Base-by-base conservation (phyloP, 371 early-diverging fungal genomes). In the Mucor piriformis region DNA sequence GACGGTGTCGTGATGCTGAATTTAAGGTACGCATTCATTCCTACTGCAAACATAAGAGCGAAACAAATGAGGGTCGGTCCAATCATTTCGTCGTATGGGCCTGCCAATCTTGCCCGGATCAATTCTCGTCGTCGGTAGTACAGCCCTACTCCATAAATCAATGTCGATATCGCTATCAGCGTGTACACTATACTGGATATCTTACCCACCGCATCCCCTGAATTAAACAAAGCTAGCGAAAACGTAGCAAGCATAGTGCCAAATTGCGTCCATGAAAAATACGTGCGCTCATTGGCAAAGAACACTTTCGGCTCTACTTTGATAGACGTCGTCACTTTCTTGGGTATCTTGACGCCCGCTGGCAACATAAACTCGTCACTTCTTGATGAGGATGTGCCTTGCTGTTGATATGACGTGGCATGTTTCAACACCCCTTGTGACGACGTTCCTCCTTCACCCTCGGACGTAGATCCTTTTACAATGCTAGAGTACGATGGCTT, bases 241-340 rank as follows among this genome's bases (percentile, higher is more conserved):
- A 95, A 78, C 12, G 88, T 90, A 1, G 89, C 87, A 15, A 95
- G 70, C 52, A 92, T 69, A 1, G 88, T 83, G 2, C 90, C 81
- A 73, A 92, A 88, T 66, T 89, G 83, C 69, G 92, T 83, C 93
- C 93, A 92, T 10, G 96, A 90, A 50, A 99, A 82, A 73, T 99
- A 99, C 2, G 99, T 99, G 49, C 99, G 87, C 78, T 99, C 99
- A 72, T 99, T 99, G 57, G 99, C 99, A 84, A 99, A 99, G 76
- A 92, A 99, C 15, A 98, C 98, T 81, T 99, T 99, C 51, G 99
- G 99, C 65, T 99, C 99, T 2, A 99, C 92, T n/a, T 98, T 89
- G 13, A 94, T 88, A 0, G 95, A 91, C 0, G 92, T 82, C 0
- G 85, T 84, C 32, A 95, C 88, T 61, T 83, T 81, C 66, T 86